Evolutionary conservation across 345 rosid genomes (phyloP).

Genomic region (Eucalyptus cladocalyx): DNA sequence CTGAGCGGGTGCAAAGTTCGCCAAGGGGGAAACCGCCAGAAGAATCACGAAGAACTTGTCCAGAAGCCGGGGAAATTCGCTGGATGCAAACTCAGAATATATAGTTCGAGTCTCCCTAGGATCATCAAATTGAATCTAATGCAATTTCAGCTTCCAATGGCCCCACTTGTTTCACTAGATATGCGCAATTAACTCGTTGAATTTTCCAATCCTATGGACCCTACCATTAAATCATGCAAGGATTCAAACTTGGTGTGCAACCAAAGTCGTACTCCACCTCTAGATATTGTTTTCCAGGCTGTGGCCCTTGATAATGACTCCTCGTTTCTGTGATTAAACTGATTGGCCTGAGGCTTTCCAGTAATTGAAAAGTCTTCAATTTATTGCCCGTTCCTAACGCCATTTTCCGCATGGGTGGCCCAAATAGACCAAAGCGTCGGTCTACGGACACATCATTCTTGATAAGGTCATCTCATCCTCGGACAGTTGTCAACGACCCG

Average conservation of each 20-base stretch:
- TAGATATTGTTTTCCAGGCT: not conserved
- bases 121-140: not conserved
- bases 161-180: not conserved
- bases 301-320: not conserved
- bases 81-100: not conserved
- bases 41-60: rapidly evolving
- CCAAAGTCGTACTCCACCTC: not conserved
- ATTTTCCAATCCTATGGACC: not conserved
- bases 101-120: not conserved
- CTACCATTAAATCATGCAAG: not conserved
- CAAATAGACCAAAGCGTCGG: not conserved
- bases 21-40: not conserved
- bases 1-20: not conserved
- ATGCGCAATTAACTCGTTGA: not conserved
- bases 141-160: not conserved
- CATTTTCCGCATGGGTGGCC: not conserved
- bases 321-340: not conserved
- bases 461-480: not conserved
- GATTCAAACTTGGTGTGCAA: not conserved
- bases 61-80: not conserved
- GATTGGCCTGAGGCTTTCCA: not conserved
- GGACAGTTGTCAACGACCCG: not conserved
- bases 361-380: not conserved
- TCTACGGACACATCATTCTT: not conserved
- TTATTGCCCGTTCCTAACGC: not conserved